Percentiles rank a stretch among this genome's conserved stretches.
Conservation (phyloP, 164 flowering plant genomes). For the Houttuynia cordata region DNA sequence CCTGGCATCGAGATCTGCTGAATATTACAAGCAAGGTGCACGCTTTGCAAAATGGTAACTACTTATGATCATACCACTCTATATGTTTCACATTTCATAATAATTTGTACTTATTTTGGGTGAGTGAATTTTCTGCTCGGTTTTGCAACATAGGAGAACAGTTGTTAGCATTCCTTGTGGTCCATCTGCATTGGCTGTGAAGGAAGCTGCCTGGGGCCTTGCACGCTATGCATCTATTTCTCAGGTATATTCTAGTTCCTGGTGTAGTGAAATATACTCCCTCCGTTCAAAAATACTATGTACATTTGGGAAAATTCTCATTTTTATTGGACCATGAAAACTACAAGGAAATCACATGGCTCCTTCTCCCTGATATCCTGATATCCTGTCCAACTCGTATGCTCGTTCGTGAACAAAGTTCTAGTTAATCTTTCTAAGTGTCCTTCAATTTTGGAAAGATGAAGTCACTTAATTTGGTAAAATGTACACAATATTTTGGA, state of each 20-base stretch:
- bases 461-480: no score
- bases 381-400: no score
- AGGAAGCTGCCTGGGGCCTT: slow-evolving; percentile 98
- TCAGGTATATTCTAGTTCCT: slow-evolving; percentile 33
- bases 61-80: background rate
- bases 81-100: background rate
- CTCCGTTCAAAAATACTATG: background rate
- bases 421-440: no score
- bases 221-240: slow-evolving; percentile 93
- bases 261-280: no score
- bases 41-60: slow-evolving; percentile 86
- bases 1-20: slow-evolving; percentile 79
- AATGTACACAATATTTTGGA: no score
- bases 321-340: no score
- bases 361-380: no score
- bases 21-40: slow-evolving; percentile 87
- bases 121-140: background rate
- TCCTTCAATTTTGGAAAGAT: no score
- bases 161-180: slow-evolving; percentile 90
- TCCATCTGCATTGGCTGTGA: slow-evolving; percentile 85
- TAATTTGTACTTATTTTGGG: no score
- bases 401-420: no score
- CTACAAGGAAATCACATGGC: no score
- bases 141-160: slow-evolving; percentile 44
- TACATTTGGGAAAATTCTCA: no score